Percentiles rank a stretch among this genome's conserved stretches.
phyloP scores from a whole-genome alignment of 441 rosid species.

The Erodium chrysanthum region DNA sequence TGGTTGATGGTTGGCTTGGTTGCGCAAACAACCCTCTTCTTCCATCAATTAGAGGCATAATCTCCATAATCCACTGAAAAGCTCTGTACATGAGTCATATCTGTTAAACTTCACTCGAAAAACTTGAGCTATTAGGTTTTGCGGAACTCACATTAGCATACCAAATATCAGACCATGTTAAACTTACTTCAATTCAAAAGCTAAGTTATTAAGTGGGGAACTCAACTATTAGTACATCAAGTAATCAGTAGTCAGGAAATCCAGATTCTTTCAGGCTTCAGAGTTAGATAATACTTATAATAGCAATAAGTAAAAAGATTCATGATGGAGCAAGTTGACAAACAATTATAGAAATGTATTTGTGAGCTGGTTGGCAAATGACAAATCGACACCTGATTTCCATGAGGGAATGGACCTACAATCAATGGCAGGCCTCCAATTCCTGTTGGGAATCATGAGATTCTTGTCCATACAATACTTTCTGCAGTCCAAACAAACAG shows the following conservation, averaged over 20 bases:
- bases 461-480: slow-evolving; percentile 1
- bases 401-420: not conserved
- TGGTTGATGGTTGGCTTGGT: slow-evolving; percentile 17
- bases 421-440: not conserved
- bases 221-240: too few species aligned
- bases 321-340: not conserved
- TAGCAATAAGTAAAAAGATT: not conserved
- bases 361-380: not conserved
- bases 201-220: too few species aligned
- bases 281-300: not conserved
- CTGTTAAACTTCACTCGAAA: too few species aligned
- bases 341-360: not conserved
- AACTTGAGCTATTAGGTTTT: too few species aligned
- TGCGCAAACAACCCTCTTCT: not conserved
- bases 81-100: too few species aligned
- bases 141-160: too few species aligned
- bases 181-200: too few species aligned
- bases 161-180: too few species aligned
- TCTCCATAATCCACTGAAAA: not conserved
- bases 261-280: too few species aligned
- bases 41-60: not conserved
- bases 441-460: slow-evolving; percentile 9
- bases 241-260: too few species aligned
- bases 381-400: slow-evolving; percentile 2
- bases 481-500: not conserved